Percentiles rank a stretch among this genome's conserved stretches.
phyloP scores from a whole-genome alignment of 495 filamentous ascomycete genomes.

The Aspergillus cavernicola region DNA sequence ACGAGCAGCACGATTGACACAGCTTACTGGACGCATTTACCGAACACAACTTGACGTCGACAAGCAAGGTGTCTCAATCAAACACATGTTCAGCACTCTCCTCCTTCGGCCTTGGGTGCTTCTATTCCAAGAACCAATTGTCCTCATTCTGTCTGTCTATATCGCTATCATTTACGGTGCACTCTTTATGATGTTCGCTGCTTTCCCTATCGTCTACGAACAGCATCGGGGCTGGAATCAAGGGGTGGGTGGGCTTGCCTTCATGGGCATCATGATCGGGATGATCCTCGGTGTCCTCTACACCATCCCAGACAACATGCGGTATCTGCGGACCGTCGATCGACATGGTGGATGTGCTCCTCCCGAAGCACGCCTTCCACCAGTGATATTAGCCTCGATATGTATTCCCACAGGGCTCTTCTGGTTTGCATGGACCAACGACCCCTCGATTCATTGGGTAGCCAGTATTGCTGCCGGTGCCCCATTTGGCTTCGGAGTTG shows the following conservation, averaged over 20 bases:
- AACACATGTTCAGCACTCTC: slow-evolving; percentile 43
- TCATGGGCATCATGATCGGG: slow-evolving; percentile 76
- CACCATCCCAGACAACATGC: slow-evolving; percentile 30
- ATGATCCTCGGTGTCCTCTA: slow-evolving; percentile 62
- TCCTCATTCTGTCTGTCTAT: slow-evolving; percentile 67
- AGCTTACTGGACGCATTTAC: slow-evolving; percentile 55
- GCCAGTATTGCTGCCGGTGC: slow-evolving; percentile 58
- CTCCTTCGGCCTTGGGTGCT: slow-evolving; percentile 49
- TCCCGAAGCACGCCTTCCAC: slow-evolving; percentile 47
- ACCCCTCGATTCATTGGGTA: slow-evolving; percentile 64
- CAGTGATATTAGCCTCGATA: slow-evolving; percentile 36
- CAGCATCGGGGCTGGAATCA: slow-evolving; percentile 68
- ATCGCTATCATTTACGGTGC: slow-evolving; percentile 73
- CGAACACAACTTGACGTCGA: slow-evolving; percentile 41
- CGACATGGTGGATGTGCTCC: too few relatives aligned
- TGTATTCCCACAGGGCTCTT: slow-evolving; percentile 52
- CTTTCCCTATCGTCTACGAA: slow-evolving; percentile 74
- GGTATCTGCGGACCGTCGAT: too few relatives aligned
- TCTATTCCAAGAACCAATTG: slow-evolving; percentile 53
- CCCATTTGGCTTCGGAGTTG: slow-evolving; percentile 72
- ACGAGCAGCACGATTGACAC: slow-evolving; percentile 48
- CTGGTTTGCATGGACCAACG: slow-evolving; percentile 68
- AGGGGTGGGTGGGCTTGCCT: slow-evolving; percentile 69
- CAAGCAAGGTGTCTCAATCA: too few relatives aligned
- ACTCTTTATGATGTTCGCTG: slow-evolving; percentile 80